Base-by-base conservation (phyloP, 805 yeast species). In the Cyberlindnera mississippiensis region DNA sequence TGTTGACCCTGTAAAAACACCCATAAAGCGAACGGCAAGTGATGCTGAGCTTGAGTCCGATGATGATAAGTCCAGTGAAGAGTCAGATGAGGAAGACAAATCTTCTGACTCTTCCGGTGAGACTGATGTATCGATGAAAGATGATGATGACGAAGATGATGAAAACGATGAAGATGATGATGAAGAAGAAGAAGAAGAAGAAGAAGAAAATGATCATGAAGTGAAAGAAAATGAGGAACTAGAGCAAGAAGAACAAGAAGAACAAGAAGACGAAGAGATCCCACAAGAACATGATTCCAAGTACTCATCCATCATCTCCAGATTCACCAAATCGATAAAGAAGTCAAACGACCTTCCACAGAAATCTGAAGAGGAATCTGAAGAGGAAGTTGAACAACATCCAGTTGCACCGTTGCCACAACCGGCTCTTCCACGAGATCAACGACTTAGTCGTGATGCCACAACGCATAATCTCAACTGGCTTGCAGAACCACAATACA, bases 371-470 rank as follows among this genome's bases (percentile, higher is more conserved):
- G 50, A 9, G 55, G n/a, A n/a, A n/a, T n/a, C n/a, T n/a, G n/a
- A 50, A 7, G 58, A 51, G 5, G 62, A 59, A n/a, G 56, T 46
- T 2, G 68, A 62, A 20, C 44, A 49, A 16, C 72, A 65, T 53
- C 71, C 65, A 34, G 60, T 91, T 31, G 80, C 74, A 6, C 95
- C 96, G 15, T 65, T 91, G 32, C 97, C 98, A 2, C 96, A 88
- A 60, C 96, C 96, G 0, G 79, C 67, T 27, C 63, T 81, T 20
- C 87, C 86, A 4, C 65, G 67, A 42, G 84, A 80, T 51, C 59
- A 60, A 33, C 60, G 58, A 38, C 59, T 78, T 16, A 46, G 63
- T 7, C 58, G 71, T 3, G 55, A 58, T 14, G 40, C 56, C 28
- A 52, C 56, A n/a, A 62, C 66, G 30, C 56, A 62, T 32, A 71